Percentiles rank a stretch among this genome's conserved stretches.
phyloP scores from a whole-genome alignment of 2,329 filamentous ascomycete species.

The Colletotrichum tofieldiae region DNA sequence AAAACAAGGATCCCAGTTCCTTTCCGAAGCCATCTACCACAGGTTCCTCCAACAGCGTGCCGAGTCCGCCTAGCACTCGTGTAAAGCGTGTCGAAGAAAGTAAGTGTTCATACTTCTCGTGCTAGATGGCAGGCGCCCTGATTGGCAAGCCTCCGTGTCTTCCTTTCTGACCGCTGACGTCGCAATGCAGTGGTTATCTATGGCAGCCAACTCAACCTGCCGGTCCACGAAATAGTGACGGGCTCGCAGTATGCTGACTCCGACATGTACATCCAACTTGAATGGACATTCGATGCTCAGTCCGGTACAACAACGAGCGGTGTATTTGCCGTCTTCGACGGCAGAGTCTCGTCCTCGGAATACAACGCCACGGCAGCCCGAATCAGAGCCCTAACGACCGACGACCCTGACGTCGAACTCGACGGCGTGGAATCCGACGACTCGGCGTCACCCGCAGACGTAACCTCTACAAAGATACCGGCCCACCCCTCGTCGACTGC shows the following conservation, averaged over 20 bases:
- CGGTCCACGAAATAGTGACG: background rate
- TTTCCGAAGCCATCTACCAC: background rate
- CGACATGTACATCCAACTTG: constrained; percentile 18
- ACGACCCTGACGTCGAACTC: background rate
- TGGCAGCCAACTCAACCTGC: background rate
- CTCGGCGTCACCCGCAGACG: background rate
- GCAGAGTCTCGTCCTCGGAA: background rate
- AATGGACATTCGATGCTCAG: background rate
- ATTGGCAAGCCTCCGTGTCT: background rate
- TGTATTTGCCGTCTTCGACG: constrained; percentile 20
- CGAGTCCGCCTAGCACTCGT: background rate
- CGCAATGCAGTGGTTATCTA: background rate
- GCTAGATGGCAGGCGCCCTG: background rate
- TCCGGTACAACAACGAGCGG: constrained; percentile 24
- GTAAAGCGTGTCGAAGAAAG: background rate
- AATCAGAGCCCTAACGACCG: background rate
- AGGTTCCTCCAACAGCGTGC: background rate
- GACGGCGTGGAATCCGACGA: background rate
- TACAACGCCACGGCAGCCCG: background rate
- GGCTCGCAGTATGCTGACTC: background rate
- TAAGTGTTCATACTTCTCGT: background rate
- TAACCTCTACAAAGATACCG: background rate
- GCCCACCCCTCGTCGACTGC: background rate
- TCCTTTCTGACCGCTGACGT: background rate
- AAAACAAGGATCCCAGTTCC: background rate